phyloP scores from a whole-genome alignment of 768 basidiomycete genomes.

The Filobasidium wieringae region DNA sequence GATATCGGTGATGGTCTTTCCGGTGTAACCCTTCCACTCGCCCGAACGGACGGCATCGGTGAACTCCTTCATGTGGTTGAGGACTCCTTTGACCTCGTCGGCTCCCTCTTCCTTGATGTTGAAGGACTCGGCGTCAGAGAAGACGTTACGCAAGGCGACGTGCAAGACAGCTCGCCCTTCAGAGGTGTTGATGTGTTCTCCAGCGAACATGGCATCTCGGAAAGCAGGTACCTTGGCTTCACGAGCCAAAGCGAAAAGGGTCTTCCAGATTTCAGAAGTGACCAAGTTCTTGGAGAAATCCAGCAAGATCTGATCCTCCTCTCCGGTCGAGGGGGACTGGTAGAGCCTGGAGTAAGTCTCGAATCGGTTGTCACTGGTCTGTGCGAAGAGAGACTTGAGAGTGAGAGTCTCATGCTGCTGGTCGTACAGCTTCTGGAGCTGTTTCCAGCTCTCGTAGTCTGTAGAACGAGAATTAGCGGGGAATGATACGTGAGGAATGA shows the following conservation, averaged over 20 bases:
- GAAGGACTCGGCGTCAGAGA: conserved; percentile 49
- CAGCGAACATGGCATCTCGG: conserved; percentile 87
- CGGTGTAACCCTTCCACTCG: conserved; percentile 92
- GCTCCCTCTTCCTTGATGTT: conserved; percentile 68
- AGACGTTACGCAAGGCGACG: conserved; percentile 65
- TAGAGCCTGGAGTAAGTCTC: conserved; percentile 59
- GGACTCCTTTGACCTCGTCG: conserved; percentile 67
- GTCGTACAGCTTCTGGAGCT: conserved; percentile 74
- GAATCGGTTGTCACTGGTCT: conserved; percentile 72
- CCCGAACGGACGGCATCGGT: conserved; percentile 72
- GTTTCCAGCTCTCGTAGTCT: conserved; percentile 87
- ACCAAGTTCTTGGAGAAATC: conserved; percentile 97
- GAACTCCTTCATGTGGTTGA: conserved; percentile 85
- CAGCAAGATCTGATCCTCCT: conserved; percentile 63
- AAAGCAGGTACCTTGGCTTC: conserved; percentile 76
- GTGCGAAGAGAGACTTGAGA: conserved; percentile 80
- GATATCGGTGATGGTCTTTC: conserved; percentile 82
- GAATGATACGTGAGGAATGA: not conserved
- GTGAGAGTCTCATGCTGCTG: conserved; percentile 58
- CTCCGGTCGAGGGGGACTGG: conserved; percentile 47
- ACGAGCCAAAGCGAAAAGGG: conserved; percentile 64
- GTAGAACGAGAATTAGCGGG: not conserved
- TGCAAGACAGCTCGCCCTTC: conserved; percentile 96
- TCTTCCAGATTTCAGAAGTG: conserved; percentile 66
- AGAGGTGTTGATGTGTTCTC: conserved; percentile 96